Evolutionary conservation across 2,329 filamentous ascomycete genomes (phyloP), one percentile per base, ranked within the genome.

Genomic region (Colletotrichum sp.): DNA sequence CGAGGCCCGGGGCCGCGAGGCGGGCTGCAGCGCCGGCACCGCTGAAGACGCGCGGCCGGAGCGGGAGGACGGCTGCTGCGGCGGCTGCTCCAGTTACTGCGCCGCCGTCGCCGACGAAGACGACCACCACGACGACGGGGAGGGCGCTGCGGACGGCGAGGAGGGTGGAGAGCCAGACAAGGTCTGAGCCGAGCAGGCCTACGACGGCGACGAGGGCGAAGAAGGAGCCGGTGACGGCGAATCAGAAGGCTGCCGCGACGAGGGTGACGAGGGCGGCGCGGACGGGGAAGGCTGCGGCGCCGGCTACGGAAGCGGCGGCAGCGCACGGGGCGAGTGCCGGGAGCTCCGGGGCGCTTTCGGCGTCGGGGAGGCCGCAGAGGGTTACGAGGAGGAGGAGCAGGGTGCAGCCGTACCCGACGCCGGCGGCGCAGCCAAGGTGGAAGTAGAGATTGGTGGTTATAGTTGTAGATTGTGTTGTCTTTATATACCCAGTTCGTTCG

Each of bases 121-220:
- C 72, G 5, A 36, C 72, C 3, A 66, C 36, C 5, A 65, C 72
- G 6, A 52, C 70, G 3, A 59, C 26, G 4, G 61, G 63, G 15
- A 39, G 72, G 12, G n/a, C 34, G 13, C 26, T 52, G n/a, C 13
- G 72, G 34, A 71, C 34, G 4, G 67, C 64, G 39, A 71, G 73
- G n/a, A 59, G 73, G 26, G 63, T 75, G n/a, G 73, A 75, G 16
- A 75, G 73, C 57, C 69, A 75, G 73, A 75, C 73, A 6, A 34
- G 73, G 5, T 64, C 57, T 5, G 73, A 75, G 59, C 73, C 73
- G 15, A 24, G 43, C 32, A 5, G 70, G 21, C 69, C 73, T 3
- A 72, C 72, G 1, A 64, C 66, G 3, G 43, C 61, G 3, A 60
- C 60, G n/a, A 64, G 64, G 21, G 70, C 39, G 32, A 73, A 73